Evolutionary conservation across 257 asterid genomes (phyloP).

Genomic region (Anisodus acutangulus): DNA sequence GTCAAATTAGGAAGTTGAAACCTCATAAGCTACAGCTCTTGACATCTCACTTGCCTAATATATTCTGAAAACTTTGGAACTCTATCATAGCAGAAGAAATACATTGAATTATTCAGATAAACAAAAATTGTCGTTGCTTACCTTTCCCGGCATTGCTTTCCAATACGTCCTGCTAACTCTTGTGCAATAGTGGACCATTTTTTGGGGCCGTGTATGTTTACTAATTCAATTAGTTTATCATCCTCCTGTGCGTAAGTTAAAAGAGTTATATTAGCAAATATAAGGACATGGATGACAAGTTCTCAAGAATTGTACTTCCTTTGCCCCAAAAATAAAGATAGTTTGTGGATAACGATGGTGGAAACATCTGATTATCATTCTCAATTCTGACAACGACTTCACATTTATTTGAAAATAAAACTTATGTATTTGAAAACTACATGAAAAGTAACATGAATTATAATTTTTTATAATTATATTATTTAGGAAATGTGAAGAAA

Average conservation of each 20-base stretch:
- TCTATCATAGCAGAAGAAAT: not conserved
- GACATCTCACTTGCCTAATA: conserved; percentile 20
- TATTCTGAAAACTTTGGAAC: not conserved
- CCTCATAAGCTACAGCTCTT: not conserved
- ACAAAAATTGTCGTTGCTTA: conserved; percentile 28
- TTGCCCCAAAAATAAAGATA: not conserved
- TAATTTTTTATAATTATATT: not conserved
- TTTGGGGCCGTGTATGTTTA: conserved; percentile 75
- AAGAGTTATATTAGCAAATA: conserved; percentile 27
- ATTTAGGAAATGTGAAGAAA: not conserved
- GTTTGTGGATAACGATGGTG: not conserved
- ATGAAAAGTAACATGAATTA: not conserved
- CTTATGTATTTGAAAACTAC: not conserved
- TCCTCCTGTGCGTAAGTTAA: conserved; percentile 66
- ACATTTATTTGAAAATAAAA: not conserved
- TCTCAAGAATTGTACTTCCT: not conserved
- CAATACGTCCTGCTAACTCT: conserved; percentile 95
- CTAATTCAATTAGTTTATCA: conserved; percentile 70
- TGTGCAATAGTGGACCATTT: conserved; percentile 97
- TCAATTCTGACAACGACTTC: not conserved
- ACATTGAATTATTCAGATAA: not conserved
- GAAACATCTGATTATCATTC: not conserved
- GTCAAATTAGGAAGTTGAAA: not conserved
- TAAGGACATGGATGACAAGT: conserved; percentile 22
- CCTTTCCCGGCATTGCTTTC: conserved; percentile 99